These are phyloP conservation scores for Mesembryanthemum crystallinum DNA, from an alignment of 148 eudicot species.

Conservation along the genomic window DNA sequence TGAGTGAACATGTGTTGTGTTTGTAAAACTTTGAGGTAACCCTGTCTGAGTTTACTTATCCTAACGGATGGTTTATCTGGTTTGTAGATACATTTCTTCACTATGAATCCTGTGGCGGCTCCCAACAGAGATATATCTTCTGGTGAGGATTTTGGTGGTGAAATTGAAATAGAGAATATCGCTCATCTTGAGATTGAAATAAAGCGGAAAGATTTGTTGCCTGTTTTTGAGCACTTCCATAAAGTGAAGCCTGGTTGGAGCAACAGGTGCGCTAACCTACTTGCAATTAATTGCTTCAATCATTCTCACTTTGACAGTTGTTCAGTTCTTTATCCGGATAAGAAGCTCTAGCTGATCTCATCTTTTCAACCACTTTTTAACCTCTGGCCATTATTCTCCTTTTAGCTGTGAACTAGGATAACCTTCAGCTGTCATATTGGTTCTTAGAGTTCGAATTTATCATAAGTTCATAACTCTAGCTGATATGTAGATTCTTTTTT, in stretches of 20 bases:
- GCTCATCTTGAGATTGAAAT: constrained; percentile 67
- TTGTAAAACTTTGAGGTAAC: not conserved
- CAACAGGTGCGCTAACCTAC: constrained; percentile 38
- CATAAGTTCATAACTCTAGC: constrained; percentile 1
- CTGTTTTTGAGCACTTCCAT: constrained; percentile 79
- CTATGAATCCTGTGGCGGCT: constrained; percentile 39
- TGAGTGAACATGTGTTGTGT: not conserved
- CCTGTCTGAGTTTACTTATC: constrained; percentile 5
- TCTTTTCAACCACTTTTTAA: not conserved
- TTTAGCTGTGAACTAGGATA: constrained; percentile 3
- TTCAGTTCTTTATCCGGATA: not conserved
- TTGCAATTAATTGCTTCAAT: not conserved
- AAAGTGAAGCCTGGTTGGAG: constrained; percentile 57
- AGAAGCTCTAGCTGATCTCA: not conserved
- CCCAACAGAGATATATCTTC: constrained; percentile 21
- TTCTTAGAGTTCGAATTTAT: not conserved
- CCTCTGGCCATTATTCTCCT: not conserved
- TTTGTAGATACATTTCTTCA: constrained; percentile 60
- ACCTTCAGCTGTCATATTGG: not conserved
- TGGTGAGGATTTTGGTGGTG: constrained; percentile 46
- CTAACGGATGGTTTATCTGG: constrained; percentile 9
- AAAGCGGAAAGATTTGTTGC: constrained; percentile 75
- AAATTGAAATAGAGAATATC: constrained; percentile 71
- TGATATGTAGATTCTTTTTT: not conserved
- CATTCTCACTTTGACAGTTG: not conserved